Conservation (phyloP, 805 yeast species). For the Vanderwaltozyma tropicalis region DNA sequence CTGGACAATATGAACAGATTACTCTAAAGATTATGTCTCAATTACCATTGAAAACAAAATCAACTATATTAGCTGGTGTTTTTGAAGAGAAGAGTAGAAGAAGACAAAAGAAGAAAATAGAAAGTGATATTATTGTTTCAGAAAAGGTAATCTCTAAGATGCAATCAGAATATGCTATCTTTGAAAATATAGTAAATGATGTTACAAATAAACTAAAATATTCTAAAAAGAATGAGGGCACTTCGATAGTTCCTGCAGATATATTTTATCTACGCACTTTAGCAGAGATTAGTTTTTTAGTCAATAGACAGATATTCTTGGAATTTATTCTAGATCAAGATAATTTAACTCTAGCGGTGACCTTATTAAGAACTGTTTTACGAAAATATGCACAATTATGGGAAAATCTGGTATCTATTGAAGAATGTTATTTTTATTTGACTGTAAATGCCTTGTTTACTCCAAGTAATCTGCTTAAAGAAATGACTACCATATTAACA, state of each 20-base stretch:
- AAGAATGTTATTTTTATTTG: neutral
- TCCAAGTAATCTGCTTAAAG: conserved; percentile 22
- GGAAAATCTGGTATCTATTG: conserved; percentile 18
- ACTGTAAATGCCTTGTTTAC: conserved; percentile 9
- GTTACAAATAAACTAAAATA: neutral
- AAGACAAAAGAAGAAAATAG: neutral
- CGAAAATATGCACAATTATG: conserved; percentile 18
- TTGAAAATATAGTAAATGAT: neutral
- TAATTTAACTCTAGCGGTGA: conserved; percentile 13
- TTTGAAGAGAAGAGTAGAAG: neutral
- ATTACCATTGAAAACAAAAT: conserved; percentile 20
- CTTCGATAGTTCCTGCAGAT: neutral
- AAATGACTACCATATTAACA: conserved; percentile 26
- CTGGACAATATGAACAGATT: conserved; percentile 33
- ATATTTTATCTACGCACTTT: conserved; percentile 4
- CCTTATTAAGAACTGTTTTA: conserved; percentile 18
- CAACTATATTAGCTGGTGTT: conserved; percentile 2
- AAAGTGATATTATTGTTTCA: neutral
- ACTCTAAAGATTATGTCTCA: conserved; percentile 23
- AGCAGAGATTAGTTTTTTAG: conserved; percentile 19
- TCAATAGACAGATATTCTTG: conserved; percentile 21
- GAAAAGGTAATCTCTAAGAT: neutral
- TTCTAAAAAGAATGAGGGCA: neutral
- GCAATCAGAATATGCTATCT: neutral
- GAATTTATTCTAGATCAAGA: conserved; percentile 17